Evolutionary conservation across 1,284 basidiomycete genomes (phyloP).

Genomic region (Fistulina hepatica): DNA sequence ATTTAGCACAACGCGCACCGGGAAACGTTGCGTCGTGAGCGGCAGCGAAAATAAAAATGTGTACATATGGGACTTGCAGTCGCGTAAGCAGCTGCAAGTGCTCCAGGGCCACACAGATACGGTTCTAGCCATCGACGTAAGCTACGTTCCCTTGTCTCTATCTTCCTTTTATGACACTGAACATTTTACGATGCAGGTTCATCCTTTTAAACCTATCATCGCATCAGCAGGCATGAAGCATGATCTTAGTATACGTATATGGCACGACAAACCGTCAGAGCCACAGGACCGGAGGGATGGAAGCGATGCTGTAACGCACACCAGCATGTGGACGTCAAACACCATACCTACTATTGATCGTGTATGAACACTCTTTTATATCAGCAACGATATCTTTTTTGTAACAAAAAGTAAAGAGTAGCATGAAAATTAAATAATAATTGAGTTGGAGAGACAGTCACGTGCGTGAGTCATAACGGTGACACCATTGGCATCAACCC

Average conservation of each 20-base stretch:
- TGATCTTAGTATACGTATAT: conserved; percentile 70
- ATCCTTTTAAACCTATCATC: conserved; percentile 61
- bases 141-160: conserved; percentile 19
- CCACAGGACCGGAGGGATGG: no score
- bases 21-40: conserved; percentile 60
- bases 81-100: conserved; percentile 60
- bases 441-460: no score
- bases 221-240: conserved; percentile 80
- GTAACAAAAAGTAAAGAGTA: no score
- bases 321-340: no score
- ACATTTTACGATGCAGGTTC: conserved; percentile 36
- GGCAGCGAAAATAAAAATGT: conserved; percentile 88
- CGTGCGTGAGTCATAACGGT: no score
- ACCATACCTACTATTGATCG: no score
- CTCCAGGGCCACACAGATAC: conserved; percentile 77
- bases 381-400: no score
- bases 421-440: no score
- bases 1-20: conserved; percentile 40
- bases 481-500: no score
- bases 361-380: no score
- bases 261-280: conserved; percentile 52
- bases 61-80: conserved; percentile 88
- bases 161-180: conserved; percentile 1
- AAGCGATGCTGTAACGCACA: no score
- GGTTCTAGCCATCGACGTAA: conserved; percentile 62